Base-by-base conservation (phyloP, 306 rosid genomes). In the barrel medic (Medicago truncatula) region DNA sequence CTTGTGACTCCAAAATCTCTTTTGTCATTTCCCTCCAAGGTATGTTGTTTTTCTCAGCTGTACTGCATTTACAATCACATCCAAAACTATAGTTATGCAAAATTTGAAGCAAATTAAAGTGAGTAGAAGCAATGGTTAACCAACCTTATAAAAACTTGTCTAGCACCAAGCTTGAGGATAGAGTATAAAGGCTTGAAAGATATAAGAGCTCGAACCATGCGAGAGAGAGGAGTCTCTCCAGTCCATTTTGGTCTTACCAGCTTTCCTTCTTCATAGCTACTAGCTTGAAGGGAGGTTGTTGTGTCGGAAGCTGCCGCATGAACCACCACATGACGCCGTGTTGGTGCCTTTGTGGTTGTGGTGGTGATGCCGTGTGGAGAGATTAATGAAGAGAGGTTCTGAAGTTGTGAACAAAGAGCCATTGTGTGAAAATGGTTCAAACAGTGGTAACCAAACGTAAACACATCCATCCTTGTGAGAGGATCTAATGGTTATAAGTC, bases 41-140 rank as follows among this genome's bases (percentile, higher is more conserved):
- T 71, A 89, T 85, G 72, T 85, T 87, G 57, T 83, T 89, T 81
- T 87, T 89, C 88, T 87, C 89, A 75, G 91, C 91, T 79, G 91
- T 89, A 39, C 89, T 89, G 64, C 72, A 73, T 21, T 23, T 53
- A 14, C 34, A 56, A 9, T 76, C 67, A 62, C 72, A 82, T 43
- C 18, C 23, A n/a, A 15, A 62, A 36, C 13, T 7, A 62, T 41
- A 14, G 44, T 34, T n/a, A 0, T 34, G 69, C 21, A 36, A 62
- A 62, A n/a, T 36, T 0, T 38, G 28, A 20, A 56, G 62, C 14
- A 43, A n/a, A n/a, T n/a, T n/a, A n/a, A 43, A 43, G 15, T 43
- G 49, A 43, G 12, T 16, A 1, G 9, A 61, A 15, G 20, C 10
- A 61, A 65, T 65, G 16, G 15, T 18, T 10, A 41, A 89, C 94